Conservation (phyloP, 2,329 filamentous ascomycete species). For the Chaetomium olivaceum region DNA sequence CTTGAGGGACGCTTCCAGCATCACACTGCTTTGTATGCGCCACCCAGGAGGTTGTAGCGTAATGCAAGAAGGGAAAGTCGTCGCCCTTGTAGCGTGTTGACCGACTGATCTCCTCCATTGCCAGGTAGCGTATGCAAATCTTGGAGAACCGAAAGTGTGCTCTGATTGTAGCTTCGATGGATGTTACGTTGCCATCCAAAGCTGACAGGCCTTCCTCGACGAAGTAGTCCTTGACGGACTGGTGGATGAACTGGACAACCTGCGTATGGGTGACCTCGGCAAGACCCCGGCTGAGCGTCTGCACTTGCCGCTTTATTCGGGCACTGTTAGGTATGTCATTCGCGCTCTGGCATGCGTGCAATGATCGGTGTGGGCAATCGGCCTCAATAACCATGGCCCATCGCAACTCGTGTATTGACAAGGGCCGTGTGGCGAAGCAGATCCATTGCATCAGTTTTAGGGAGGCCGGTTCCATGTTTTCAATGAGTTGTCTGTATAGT, state of each 20-base stretch:
- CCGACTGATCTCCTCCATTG: constrained; percentile 30
- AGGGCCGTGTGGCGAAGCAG: constrained; percentile 35
- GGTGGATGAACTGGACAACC: constrained; percentile 40
- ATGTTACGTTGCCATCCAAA: constrained; percentile 19
- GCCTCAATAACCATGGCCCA: constrained; percentile 38
- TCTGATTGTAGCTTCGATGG: constrained; percentile 15
- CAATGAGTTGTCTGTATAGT: constrained; percentile 34
- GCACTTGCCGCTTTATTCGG: constrained; percentile 28
- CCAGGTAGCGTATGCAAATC: constrained; percentile 34
- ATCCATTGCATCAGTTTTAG: constrained; percentile 39
- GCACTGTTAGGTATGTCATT: constrained; percentile 28
- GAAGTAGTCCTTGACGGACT: constrained; percentile 41
- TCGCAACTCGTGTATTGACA: constrained; percentile 35
- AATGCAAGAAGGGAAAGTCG: constrained; percentile 27
- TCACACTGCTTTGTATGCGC: constrained; percentile 24
- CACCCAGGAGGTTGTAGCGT: constrained; percentile 27
- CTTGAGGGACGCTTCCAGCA: constrained; percentile 13
- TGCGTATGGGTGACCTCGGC: constrained; percentile 28
- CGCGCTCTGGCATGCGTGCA: constrained; percentile 27
- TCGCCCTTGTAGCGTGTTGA: constrained; percentile 9
- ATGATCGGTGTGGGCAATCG: constrained; percentile 28
- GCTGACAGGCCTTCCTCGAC: constrained; percentile 29
- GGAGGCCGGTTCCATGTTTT: constrained; percentile 27
- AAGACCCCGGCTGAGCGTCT: constrained; percentile 37
- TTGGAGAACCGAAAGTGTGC: constrained; percentile 33